Percentiles rank a stretch among this genome's conserved stretches.
These are phyloP conservation scores for Starmerella cellae DNA, from an alignment of 805 yeast genomes.

Conservation along the genomic window DNA sequence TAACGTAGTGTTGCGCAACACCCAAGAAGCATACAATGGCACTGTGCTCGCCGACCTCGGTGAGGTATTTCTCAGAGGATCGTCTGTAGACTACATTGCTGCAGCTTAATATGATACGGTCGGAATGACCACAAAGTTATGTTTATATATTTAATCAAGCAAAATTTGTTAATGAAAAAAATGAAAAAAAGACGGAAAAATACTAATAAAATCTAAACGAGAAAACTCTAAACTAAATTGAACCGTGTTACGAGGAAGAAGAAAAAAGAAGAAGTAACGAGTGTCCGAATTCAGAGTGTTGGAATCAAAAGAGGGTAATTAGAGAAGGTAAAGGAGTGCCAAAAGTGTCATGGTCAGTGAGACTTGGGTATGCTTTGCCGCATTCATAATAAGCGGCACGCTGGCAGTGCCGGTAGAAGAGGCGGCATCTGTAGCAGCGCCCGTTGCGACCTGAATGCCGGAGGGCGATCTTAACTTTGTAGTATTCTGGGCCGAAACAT, in stretches of 20 bases:
- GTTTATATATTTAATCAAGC: not conserved
- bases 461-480: no score
- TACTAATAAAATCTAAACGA: not conserved
- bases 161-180: not conserved
- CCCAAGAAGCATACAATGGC: slow-evolving; percentile 50
- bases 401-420: no score
- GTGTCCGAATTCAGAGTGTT: not conserved
- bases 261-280: no score
- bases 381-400: no score
- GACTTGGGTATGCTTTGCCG: no score
- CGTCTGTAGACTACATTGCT: slow-evolving; percentile 35
- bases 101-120: slow-evolving; percentile 19
- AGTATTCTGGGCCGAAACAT: no score
- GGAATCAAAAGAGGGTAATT: not conserved
- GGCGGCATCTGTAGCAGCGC: no score
- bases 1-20: slow-evolving; percentile 78
- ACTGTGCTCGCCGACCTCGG: slow-evolving; percentile 43
- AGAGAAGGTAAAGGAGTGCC: no score
- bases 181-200: not conserved
- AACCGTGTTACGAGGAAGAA: no score
- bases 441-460: no score
- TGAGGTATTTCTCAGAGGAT: slow-evolving; percentile 78
- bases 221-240: not conserved
- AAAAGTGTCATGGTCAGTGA: no score
- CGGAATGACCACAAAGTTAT: not conserved